Base-by-base conservation (phyloP, 148 eudicot species). In the Mesembryanthemum crystallinum region DNA sequence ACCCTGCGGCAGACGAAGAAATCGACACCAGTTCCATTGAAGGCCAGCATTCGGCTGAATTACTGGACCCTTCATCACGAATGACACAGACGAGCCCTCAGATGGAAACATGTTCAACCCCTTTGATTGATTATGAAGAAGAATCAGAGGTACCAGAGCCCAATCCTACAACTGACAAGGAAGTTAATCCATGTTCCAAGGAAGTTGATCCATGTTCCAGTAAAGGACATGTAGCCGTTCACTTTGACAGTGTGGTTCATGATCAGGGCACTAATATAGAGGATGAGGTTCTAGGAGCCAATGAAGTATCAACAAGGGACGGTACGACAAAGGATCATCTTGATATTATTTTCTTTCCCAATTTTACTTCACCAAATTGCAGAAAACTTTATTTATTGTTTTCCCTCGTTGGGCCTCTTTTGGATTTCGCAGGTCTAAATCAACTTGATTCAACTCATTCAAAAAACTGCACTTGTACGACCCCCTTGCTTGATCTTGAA, bases 61-160 rank as follows among this genome's bases (percentile, higher is more conserved):
- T 4, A n/a, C 23, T 49, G 10, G 23, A 67, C 11, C 43, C 43
- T 39, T 39, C 51, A 30, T 51, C n/a, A 37, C 23, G 24, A 2
- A 71, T 60, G 20, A 52, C 55, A 52, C 54, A 30, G 25, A 32
- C 76, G 17, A 51, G 27, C 10, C 35, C 52, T 14, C 8, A 42
- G 67, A 59, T 59, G 60, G 24, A 14, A 17, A 24, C 52, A 17
- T 72, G 12, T 72, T 58, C 20, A 32, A 2, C 43, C 43, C 43
- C 55, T 73, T 59, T 60, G 76, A 6, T 60, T 60, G 54, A 27
- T 25, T 17, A 59, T 49, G 25, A 45, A 73, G 69, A 73, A 58
- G 60, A 49, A 21, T 73, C 59, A 21, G 57, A 63, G 13, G 29
- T 73, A 29, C 28, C 45, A 47, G 78, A 51, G 71, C 23, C 60